Base-by-base conservation (phyloP, 73 alveolate genomes). In the Paramecium biaurelia region DNA sequence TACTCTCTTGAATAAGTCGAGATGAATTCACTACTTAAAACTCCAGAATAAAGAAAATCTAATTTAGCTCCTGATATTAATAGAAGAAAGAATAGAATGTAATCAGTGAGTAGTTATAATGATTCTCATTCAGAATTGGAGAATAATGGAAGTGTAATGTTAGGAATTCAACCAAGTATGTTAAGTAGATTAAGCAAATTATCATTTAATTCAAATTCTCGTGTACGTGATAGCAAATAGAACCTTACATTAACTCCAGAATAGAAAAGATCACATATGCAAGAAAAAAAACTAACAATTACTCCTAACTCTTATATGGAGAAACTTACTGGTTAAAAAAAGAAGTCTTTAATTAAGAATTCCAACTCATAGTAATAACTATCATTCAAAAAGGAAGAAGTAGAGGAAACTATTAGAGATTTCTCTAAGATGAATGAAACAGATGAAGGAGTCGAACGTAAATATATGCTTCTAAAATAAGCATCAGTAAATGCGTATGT, bases 361-460 rank as follows among this genome's bases (percentile, higher is more conserved):
- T 63, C 84, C 24, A 63, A 14, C 26, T 30, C 84, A 23, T 26
- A 63, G 26, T 12, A 63, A 26, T 23, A 63, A 63, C 21, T 32
- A 30, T 30, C 84, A 18, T 53, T 18, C 28, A 53, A 53, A 12
- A 63, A 63, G 12, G 49, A 63, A 30, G 84, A 63, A 5, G 84
- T 37, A 2, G 87, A 74, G 38, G 87, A 74, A 74, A 74, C 87
- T n/a, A 74, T 74, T 32, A 28, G 59, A 74, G 87, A 74, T n/a
- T 74, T 74, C 38, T 74, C 87, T 74, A 74, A 74, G 35, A 74
- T 74, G 86, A 72, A 72, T 34, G 86, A 72, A 35, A 7, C 37
- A 8, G 63, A 72, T 35, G 86, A 72, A 4, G 58, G 63, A 12
- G 18, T 72, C 8, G 56, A 32, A 30, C 1, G 3, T 12, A 72